These are phyloP conservation scores for Brassica juncea DNA, from an alignment of 345 rosid genomes.

Conservation along the genomic window DNA sequence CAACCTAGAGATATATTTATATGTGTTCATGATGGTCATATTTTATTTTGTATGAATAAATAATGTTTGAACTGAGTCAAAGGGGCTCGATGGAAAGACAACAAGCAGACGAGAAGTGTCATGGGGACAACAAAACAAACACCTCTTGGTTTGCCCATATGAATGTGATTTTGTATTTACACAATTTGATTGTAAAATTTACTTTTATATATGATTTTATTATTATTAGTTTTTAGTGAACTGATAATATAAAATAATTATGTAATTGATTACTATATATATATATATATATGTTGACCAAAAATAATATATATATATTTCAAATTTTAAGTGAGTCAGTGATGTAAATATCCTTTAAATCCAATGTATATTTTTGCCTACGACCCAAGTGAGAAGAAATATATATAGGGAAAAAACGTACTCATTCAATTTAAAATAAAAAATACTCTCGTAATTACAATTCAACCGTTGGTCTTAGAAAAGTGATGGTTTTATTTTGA, in stretches of 20 bases:
- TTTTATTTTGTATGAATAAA: slow-evolving; percentile 3
- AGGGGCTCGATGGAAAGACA: neutral
- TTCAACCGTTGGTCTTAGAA: neutral
- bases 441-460: neutral
- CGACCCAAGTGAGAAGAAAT: neutral
- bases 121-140: slow-evolving; percentile 34
- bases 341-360: neutral
- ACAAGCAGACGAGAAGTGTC: slow-evolving; percentile 30
- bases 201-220: neutral
- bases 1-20: neutral
- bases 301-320: no score
- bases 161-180: slow-evolving; percentile 33
- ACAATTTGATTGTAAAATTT: slow-evolving; percentile 7
- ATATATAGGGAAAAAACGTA: neutral
- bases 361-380: neutral
- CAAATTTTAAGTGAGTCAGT: neutral
- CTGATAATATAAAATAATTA: neutral
- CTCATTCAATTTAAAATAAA: neutral
- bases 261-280: no score
- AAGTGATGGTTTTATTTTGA: neutral
- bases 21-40: slow-evolving; percentile 11
- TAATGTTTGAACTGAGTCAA: slow-evolving; percentile 17
- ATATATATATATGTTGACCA: no score
- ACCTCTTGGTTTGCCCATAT: slow-evolving; percentile 35
- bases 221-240: neutral